phyloP scores from a whole-genome alignment of 495 filamentous ascomycete genomes.

The Xeromyces bisporus region DNA sequence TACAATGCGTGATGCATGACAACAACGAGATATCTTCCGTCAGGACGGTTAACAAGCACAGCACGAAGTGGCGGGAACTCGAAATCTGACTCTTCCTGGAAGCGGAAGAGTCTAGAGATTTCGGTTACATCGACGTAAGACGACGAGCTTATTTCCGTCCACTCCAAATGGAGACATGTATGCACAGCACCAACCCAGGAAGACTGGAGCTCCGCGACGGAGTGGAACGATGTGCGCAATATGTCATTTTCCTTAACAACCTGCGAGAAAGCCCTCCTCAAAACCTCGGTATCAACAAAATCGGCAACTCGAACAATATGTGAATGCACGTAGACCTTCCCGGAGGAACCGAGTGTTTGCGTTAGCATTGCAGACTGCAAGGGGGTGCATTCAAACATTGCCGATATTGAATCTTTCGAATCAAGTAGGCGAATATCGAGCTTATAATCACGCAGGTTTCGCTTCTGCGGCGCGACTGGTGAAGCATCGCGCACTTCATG shows the following conservation, averaged over 20 bases:
- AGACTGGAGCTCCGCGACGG: conserved; percentile 7
- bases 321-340: conserved; percentile 45
- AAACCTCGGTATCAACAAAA: conserved; percentile 16
- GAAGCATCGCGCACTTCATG: conserved; percentile 3
- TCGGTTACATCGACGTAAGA: conserved; percentile 6
- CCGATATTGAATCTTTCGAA: conserved; percentile 46
- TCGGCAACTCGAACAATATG: conserved; percentile 38
- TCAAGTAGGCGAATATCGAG: conserved; percentile 5
- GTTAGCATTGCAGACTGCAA: conserved; percentile 65
- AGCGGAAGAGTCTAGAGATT: conserved; percentile 3
- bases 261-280: conserved; percentile 31
- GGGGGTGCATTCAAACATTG: conserved; percentile 53
- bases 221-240: conserved; percentile 44
- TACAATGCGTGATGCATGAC: conserved; percentile 71
- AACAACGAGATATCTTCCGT: conserved; percentile 13
- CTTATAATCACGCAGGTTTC: conserved; percentile 5
- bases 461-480: not conserved
- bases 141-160: conserved; percentile 7
- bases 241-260: conserved; percentile 33
- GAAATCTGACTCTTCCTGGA: conserved; percentile 7
- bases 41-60: conserved; percentile 8
- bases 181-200: conserved; percentile 14
- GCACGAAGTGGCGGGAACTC: conserved; percentile 7
- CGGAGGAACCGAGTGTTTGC: conserved; percentile 33
- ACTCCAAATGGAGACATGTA: conserved; percentile 6